Base-by-base conservation (phyloP, 2,329 filamentous ascomycete species). In the Cadophora sp. region DNA sequence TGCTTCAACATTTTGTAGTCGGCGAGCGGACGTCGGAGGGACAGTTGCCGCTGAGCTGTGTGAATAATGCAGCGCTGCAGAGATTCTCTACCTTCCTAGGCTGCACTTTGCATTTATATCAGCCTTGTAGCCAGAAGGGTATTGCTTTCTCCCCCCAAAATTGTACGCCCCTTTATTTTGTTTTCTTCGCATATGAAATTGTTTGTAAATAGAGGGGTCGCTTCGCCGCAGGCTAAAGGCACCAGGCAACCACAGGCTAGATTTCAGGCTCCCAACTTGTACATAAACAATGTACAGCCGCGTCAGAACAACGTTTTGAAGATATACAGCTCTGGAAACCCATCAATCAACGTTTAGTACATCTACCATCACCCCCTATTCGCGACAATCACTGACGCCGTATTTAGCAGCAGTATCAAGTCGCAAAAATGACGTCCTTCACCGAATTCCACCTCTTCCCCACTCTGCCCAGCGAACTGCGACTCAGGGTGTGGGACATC, bases 381-480 rank as follows among this genome's bases (percentile, higher is more conserved):
- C 43, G n/a, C 16, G n/a, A 18, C 43, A 18, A 9, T 20, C 2
- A 20, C 20, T 48, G 30, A 50, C 20, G 14, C 11, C 4, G 13
- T 18, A 24, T 11, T 33, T 33, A 16, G n/a, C 22, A 36, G 39
- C 6, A 24, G 16, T 27, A 1, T 14, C 33, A 22, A 24, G 45
- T 36, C 60, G 47, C 55, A 36, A 55, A 22, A 53, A 62, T 65
- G 62, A 41, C 66, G 18, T 14, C 68, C 18, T 51, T 69, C 14
- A 56, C 70, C 7, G 39, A 67, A 30, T 76, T 77, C 65, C 66
- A 71, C 45, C 67, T 70, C 63, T 77, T 77, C 62, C 67, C 70
- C 39, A 24, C 55, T 13, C 71, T 76, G 20, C 75, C 75, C 33
- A 66, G 58, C 65, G 75, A 77, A 59, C 62, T 77, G 36, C 73